Percentiles rank a stretch among this genome's conserved stretches.
phyloP scores from a whole-genome alignment of 2,329 filamentous ascomycete genomes.

The Aspergillus quadricinctus region DNA sequence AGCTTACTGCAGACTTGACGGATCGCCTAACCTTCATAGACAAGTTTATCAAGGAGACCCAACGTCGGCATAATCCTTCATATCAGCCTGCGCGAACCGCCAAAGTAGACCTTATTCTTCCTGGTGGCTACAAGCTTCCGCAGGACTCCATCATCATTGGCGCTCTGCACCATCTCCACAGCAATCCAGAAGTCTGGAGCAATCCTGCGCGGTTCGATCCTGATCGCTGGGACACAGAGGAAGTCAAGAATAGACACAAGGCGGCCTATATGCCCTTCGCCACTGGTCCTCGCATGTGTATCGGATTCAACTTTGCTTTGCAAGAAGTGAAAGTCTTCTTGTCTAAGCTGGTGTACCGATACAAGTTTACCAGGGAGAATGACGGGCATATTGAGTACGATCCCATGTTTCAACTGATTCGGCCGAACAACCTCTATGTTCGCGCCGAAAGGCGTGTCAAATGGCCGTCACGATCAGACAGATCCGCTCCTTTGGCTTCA shows the following conservation, averaged over 20 bases:
- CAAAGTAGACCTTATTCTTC: slow-evolving; percentile 53
- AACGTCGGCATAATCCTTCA: slow-evolving; percentile 56
- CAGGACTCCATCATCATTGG: slow-evolving; percentile 51
- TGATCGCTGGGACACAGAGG: slow-evolving; percentile 55
- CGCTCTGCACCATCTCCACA: slow-evolving; percentile 43
- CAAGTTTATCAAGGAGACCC: slow-evolving; percentile 54
- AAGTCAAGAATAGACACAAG: slow-evolving; percentile 50
- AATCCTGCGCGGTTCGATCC: slow-evolving; percentile 57
- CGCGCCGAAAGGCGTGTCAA: slow-evolving; percentile 16
- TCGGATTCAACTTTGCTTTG: slow-evolving; percentile 62
- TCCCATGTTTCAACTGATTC: slow-evolving; percentile 22
- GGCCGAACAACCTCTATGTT: slow-evolving; percentile 19
- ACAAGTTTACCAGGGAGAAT: slow-evolving; percentile 51
- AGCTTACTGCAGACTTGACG: slow-evolving; percentile 47
- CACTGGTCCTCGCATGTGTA: slow-evolving; percentile 54
- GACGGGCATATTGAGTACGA: slow-evolving; percentile 44
- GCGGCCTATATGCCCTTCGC: slow-evolving; percentile 58
- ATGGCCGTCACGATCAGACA: slow-evolving; percentile 21
- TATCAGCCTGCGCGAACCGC: slow-evolving; percentile 59
- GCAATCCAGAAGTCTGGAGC: slow-evolving; percentile 54
- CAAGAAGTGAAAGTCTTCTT: slow-evolving; percentile 56
- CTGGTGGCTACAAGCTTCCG: slow-evolving; percentile 56
- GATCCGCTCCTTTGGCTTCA: not conserved
- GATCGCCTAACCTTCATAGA: slow-evolving; percentile 44
- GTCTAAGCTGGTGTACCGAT: slow-evolving; percentile 56